A percentile compares a stretch with the other conserved stretches of the same genome.
Evolutionary conservation across 495 filamentous ascomycete species (phyloP).

Genomic region (Immersiella caudata): DNA sequence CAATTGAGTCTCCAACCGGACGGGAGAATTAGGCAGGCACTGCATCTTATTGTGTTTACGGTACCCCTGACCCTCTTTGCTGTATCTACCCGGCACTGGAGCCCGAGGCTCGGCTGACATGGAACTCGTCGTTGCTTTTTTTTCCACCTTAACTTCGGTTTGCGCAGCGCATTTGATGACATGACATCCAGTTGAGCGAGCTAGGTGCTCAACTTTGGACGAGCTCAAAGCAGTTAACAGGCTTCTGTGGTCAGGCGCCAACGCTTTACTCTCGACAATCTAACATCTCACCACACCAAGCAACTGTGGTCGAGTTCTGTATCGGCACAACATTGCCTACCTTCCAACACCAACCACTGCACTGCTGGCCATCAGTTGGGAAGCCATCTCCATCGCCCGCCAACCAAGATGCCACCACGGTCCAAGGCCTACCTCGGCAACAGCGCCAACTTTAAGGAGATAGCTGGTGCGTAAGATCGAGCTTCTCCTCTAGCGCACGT

Average conservation of each 20-base stretch:
- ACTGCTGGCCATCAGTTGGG: background rate
- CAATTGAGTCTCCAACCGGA: background rate
- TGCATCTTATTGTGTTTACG: background rate
- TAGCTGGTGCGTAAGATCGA: conserved; percentile 28
- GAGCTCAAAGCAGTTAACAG: background rate
- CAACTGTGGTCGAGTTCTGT: too few species aligned
- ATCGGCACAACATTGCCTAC: background rate
- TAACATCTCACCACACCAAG: background rate
- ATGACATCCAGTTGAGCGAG: background rate
- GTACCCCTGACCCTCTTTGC: background rate
- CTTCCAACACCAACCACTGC: too few species aligned
- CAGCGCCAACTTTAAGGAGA: conserved; percentile 30
- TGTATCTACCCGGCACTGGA: background rate
- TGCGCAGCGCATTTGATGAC: background rate
- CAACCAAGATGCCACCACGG: conserved; percentile 26
- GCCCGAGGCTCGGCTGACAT: background rate
- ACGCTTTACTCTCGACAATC: background rate
- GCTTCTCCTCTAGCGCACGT: background rate
- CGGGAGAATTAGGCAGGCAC: background rate
- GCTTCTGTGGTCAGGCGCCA: background rate
- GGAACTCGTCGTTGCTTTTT: background rate
- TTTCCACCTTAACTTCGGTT: background rate
- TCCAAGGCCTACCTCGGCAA: conserved; percentile 16
- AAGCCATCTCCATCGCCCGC: background rate
- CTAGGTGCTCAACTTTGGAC: background rate